A percentile compares a stretch with the other conserved stretches of the same genome.
Conservation (phyloP, 2,329 filamentous ascomycete genomes). For the Mollisia scopiformis region DNA sequence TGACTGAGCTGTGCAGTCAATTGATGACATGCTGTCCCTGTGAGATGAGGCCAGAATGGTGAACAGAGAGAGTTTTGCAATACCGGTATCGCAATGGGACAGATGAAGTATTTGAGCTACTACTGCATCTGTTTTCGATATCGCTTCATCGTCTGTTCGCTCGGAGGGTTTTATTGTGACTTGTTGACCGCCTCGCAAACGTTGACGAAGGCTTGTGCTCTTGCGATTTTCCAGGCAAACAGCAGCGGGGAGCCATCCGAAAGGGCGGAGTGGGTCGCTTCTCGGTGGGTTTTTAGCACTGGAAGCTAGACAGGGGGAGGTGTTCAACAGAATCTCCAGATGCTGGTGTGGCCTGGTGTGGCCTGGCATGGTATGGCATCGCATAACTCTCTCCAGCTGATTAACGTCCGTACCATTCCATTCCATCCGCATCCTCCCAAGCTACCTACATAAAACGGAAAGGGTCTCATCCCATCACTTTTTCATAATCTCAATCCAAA, state of each 20-base stretch:
- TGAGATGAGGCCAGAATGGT: background rate
- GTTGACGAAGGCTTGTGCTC: too few relatives aligned
- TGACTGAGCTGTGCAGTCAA: background rate
- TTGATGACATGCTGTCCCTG: background rate
- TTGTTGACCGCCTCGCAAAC: too few relatives aligned
- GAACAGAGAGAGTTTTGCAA: background rate
- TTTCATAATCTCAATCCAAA: background rate
- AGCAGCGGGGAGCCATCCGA: background rate
- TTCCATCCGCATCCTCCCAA: background rate
- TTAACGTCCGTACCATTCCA: background rate
- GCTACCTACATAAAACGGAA: background rate
- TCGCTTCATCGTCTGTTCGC: background rate
- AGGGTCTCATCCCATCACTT: slow-evolving; percentile 7
- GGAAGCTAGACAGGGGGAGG: background rate
- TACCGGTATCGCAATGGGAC: background rate
- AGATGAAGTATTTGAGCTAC: background rate
- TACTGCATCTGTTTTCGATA: background rate
- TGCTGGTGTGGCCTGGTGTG: too few relatives aligned
- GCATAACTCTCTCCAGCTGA: background rate
- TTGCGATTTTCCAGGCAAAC: background rate
- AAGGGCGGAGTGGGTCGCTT: background rate
- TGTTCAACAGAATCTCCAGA: background rate
- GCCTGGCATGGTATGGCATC: too few relatives aligned
- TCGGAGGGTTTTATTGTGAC: background rate
- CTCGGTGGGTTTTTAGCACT: background rate